These are phyloP conservation scores for Neurospora crassa DNA, from an alignment of 2,329 filamentous ascomycete species.

Conservation along the genomic window DNA sequence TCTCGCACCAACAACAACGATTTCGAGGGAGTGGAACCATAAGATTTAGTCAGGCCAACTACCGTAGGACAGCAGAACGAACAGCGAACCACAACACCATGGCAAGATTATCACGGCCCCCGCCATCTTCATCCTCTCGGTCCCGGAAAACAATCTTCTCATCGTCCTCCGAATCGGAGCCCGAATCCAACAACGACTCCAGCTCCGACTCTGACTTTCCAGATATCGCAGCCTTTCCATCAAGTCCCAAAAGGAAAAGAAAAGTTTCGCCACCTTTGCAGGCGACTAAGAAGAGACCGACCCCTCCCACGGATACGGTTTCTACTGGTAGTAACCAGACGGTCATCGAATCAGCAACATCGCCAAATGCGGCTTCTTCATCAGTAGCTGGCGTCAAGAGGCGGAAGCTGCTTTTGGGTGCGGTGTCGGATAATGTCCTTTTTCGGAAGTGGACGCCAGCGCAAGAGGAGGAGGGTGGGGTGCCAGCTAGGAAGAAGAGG, in stretches of 20 bases:
- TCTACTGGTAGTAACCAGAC: not conserved
- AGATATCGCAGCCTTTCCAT: slow-evolving; percentile 6
- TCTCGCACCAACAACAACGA: not conserved
- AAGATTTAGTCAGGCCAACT: not conserved
- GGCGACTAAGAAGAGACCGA: not conserved
- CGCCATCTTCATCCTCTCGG: not conserved
- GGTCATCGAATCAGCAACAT: not conserved
- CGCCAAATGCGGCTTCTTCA: slow-evolving; percentile 4
- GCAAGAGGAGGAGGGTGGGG: slow-evolving; percentile 1
- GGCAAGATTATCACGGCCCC: slow-evolving; percentile 7
- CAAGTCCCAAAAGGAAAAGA: not conserved
- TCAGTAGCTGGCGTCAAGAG: slow-evolving; percentile 9
- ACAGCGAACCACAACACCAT: slow-evolving; percentile 1
- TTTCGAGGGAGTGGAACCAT: not conserved
- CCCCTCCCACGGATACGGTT: not conserved
- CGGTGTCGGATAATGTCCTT: slow-evolving; percentile 16
- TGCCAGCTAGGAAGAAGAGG: not conserved
- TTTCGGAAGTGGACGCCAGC: slow-evolving; percentile 15
- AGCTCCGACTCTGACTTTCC: slow-evolving; percentile 14
- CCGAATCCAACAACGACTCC: slow-evolving; percentile 9
- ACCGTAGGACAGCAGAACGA: not conserved
- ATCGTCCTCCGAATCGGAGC: not conserved
- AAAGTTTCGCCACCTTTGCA: not conserved
- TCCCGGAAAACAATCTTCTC: not conserved
- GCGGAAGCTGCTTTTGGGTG: slow-evolving; percentile 13